Evolutionary conservation across 2,329 filamentous ascomycete genomes (phyloP).

Genomic region (Aspergillus sp.): DNA sequence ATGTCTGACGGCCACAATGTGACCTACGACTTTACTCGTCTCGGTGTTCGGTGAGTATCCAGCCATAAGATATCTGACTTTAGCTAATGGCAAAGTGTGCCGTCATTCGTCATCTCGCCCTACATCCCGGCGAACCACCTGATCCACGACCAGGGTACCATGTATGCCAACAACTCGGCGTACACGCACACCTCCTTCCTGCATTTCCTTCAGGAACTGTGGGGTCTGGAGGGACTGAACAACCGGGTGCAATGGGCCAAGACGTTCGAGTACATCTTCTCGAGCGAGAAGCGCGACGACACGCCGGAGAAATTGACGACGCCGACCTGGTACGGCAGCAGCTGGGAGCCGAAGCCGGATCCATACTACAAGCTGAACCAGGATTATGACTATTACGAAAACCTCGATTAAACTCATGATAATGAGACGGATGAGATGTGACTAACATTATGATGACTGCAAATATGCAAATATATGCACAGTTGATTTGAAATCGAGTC

Average conservation of each 20-base stretch:
- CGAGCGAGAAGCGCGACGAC: constrained; percentile 24
- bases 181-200: constrained; percentile 45
- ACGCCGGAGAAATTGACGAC: constrained; percentile 33
- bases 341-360: constrained; percentile 35
- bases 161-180: constrained; percentile 38
- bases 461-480: not conserved
- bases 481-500: too few species aligned
- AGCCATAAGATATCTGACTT: not conserved
- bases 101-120: constrained; percentile 42
- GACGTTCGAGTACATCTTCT: constrained; percentile 43
- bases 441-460: not conserved
- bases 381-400: constrained; percentile 31
- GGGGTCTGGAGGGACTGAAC: constrained; percentile 43
- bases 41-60: constrained; percentile 37
- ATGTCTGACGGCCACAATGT: constrained; percentile 35
- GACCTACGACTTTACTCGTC: constrained; percentile 42
- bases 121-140: constrained; percentile 36
- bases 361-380: constrained; percentile 38
- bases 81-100: constrained; percentile 28
- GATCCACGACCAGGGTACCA: constrained; percentile 43
- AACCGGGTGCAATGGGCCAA: constrained; percentile 48
- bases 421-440: not conserved
- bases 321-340: constrained; percentile 39
- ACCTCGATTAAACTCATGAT: not conserved
- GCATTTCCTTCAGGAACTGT: constrained; percentile 46